Conservation (phyloP, 2,329 filamentous ascomycete genomes). For the Furcasterigmium furcatum region DNA sequence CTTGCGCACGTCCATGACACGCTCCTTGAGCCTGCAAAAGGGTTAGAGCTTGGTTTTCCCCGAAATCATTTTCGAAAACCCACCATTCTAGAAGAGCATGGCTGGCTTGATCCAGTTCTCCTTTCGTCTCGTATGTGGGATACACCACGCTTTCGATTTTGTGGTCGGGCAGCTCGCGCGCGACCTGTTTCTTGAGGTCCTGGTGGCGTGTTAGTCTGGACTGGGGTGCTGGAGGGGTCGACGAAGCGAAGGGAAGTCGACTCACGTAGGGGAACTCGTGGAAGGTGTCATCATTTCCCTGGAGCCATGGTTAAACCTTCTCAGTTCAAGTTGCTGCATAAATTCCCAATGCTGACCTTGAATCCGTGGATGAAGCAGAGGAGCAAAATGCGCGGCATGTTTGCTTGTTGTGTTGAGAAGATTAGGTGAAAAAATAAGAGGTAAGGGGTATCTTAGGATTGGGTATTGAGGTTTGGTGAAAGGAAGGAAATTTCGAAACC, state of each 20-base stretch:
- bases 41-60: background rate
- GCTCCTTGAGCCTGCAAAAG: constrained; percentile 65
- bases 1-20: constrained; percentile 75
- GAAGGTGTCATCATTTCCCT: constrained; percentile 70
- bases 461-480: background rate
- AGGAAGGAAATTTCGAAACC: background rate
- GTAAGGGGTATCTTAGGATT: background rate
- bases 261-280: constrained; percentile 56
- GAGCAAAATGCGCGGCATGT: constrained; percentile 55
- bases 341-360: too few species aligned
- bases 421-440: background rate
- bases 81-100: constrained; percentile 45
- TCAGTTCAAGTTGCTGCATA: too few species aligned
- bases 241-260: background rate
- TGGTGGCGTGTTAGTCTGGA: constrained; percentile 8
- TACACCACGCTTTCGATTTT: constrained; percentile 61
- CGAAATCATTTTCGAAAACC: background rate
- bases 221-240: background rate
- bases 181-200: constrained; percentile 57
- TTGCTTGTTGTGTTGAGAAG: background rate
- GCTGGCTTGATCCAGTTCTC: constrained; percentile 55
- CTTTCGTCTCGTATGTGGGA: constrained; percentile 70
- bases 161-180: constrained; percentile 57
- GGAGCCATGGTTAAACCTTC: too few species aligned
- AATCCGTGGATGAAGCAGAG: constrained; percentile 76